Evolutionary conservation across 2,329 filamentous ascomycete species (phyloP), one percentile per base, ranked within the genome.

Genomic region (Alternaria gansuensis): DNA sequence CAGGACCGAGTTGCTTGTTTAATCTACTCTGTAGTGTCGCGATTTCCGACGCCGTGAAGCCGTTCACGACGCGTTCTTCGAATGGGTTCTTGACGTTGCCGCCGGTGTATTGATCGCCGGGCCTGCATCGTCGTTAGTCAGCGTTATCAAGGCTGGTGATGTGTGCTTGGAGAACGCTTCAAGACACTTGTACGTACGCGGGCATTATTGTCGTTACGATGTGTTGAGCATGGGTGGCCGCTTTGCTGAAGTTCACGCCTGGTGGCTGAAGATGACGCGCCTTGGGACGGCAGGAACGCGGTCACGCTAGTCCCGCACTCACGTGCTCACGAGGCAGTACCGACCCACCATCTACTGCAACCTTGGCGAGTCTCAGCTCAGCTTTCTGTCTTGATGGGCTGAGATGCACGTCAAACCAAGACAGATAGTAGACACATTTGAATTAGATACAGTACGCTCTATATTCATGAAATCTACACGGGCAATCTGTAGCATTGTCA

Each of bases 1-100:
- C 96, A 0, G 95, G 95, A 0, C 95, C 95, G 10, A 99, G 87
- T 75, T 97, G 93, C 74, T 93, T 96, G 74, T 98, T 91, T 29
- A 99, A 86, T 31, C 92, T 88, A 65, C 87, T 87, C 73, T 97
- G 91, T 13, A 99, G 83, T 0, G 92, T 94, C 23, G 93, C 93
- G 58, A 97, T 94, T 75, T 99, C 90, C 67, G 87, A 84, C n/a
- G 93, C 92, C 0, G 93, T 96, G 81, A 92, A 99, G 74, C 91
- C 87, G 51, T 86, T 89, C 29, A 97, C 85, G 40, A 86, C 87
- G 49, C 84, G 86, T 73, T 94, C 90, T 76, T 92, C 88, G 77
- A 95, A 99, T 7, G 93, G 93, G 73, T 97, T 98, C 62, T 79
- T 77, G 54, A 80, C 76, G 63, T 73, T 66, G 62, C 64, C 66